Conservation (phyloP, 2,329 filamentous ascomycete species). For the Paracorniculantispora psalliotae region DNA sequence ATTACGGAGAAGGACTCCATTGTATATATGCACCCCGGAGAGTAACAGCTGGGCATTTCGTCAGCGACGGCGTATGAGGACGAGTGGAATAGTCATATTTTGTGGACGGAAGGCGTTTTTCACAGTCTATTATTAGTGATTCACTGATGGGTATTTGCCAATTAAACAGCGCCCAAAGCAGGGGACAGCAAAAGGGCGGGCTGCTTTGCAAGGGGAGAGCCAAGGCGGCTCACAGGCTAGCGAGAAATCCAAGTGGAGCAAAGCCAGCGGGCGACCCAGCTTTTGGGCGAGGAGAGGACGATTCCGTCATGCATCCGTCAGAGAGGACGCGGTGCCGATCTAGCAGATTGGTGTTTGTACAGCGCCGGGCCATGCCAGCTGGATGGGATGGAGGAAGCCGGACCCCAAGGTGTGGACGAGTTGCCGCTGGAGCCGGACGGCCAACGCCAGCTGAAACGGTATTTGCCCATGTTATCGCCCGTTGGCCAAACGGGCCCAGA, state of each 20-base stretch:
- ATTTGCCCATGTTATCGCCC: too few species aligned
- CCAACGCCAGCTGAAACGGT: not conserved
- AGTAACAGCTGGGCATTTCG: not conserved
- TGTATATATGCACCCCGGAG: not conserved
- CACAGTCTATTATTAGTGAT: not conserved
- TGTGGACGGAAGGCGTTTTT: not conserved
- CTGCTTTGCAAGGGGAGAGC: not conserved
- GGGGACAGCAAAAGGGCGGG: not conserved
- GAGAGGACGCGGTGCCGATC: not conserved
- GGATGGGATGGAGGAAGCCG: too few species aligned
- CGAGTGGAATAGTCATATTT: not conserved
- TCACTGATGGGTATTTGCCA: too few species aligned
- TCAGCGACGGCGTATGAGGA: not conserved
- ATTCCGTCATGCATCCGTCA: slow-evolving; percentile 11
- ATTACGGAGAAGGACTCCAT: not conserved
- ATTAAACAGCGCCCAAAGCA: too few species aligned
- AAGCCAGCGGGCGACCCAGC: not conserved
- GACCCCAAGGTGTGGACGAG: too few species aligned
- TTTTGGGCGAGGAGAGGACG: not conserved
- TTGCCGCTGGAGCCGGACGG: slow-evolving; percentile 1
- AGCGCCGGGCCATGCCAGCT: too few species aligned
- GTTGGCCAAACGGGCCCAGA: too few species aligned
- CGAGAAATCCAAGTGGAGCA: not conserved
- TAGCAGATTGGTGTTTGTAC: too few species aligned
- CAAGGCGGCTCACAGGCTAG: not conserved